Evolutionary conservation across 768 basidiomycete species (phyloP).

Genomic region (Tricholoma sp.): DNA sequence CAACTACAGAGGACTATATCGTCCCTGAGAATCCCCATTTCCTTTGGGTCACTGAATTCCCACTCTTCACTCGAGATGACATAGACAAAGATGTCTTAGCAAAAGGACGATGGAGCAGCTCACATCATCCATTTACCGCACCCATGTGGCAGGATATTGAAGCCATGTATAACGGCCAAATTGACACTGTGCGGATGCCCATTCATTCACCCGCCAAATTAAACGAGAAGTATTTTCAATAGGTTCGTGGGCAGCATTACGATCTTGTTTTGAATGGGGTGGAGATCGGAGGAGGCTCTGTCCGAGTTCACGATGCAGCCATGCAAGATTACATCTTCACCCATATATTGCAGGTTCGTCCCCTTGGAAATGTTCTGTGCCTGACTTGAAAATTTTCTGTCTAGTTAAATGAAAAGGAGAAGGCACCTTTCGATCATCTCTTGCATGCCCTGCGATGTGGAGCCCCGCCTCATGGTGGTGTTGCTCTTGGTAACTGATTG

Average conservation of each 20-base stretch:
- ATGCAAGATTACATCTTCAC: constrained; percentile 85
- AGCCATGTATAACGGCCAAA: constrained; percentile 64
- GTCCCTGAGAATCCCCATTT: constrained; percentile 68
- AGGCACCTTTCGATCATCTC: constrained; percentile 75
- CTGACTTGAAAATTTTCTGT: constrained; percentile 8
- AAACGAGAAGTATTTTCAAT: constrained; percentile 4
- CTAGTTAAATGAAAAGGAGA: constrained; percentile 72
- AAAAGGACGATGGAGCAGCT: constrained; percentile 84
- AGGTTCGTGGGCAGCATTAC: constrained; percentile 95
- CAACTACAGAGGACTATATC: constrained; percentile 45
- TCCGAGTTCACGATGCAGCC: constrained; percentile 82
- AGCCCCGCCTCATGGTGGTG: constrained; percentile 93
- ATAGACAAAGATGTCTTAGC: constrained; percentile 84
- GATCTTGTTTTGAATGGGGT: constrained; percentile 92
- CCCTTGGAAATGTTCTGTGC: constrained; percentile 1
- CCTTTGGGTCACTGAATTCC: constrained; percentile 95
- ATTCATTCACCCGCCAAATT: not conserved
- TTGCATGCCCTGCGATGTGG: constrained; percentile 84
- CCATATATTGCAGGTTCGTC: constrained; percentile 68
- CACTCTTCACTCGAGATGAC: constrained; percentile 83
- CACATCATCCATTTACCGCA: constrained; percentile 96
- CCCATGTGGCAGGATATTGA: constrained; percentile 89
- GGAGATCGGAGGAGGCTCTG: constrained; percentile 92
- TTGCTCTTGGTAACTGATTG: constrained; percentile 69
- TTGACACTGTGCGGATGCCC: constrained; percentile 44